These are phyloP conservation scores for Oenanthe javanica DNA, from an alignment of 140 eudicot species.

Conservation along the genomic window DNA sequence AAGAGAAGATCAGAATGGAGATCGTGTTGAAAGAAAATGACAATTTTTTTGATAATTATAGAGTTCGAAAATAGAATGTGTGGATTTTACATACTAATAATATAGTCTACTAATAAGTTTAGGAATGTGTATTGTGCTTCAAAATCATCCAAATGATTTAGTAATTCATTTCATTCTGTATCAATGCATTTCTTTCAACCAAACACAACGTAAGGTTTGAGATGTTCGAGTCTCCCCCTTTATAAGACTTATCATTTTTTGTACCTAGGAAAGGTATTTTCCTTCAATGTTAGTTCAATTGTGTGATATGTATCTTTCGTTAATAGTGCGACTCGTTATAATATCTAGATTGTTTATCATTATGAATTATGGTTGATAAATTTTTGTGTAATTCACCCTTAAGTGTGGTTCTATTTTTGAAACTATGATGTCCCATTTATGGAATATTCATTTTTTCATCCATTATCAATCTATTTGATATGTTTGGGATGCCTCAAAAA, in stretches of 20 bases:
- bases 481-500: neutral
- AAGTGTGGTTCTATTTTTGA: neutral
- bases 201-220: neutral
- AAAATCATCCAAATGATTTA: neutral
- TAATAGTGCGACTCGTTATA: neutral
- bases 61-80: neutral
- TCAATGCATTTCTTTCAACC: neutral
- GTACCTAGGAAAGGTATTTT: neutral
- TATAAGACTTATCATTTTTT: neutral
- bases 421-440: neutral
- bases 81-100: neutral
- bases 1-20: neutral
- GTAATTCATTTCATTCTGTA: neutral
- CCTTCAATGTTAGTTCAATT: neutral
- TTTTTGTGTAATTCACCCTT: neutral
- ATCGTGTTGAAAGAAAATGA: neutral
- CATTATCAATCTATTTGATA: neutral
- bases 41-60: neutral
- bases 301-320: neutral
- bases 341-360: neutral
- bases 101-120: neutral
- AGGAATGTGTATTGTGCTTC: neutral
- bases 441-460: neutral
- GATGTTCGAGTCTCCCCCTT: neutral
- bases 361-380: neutral